Conservation (phyloP, 2,329 filamentous ascomycete genomes). For the Ophiocordyceps robertsii region DNA sequence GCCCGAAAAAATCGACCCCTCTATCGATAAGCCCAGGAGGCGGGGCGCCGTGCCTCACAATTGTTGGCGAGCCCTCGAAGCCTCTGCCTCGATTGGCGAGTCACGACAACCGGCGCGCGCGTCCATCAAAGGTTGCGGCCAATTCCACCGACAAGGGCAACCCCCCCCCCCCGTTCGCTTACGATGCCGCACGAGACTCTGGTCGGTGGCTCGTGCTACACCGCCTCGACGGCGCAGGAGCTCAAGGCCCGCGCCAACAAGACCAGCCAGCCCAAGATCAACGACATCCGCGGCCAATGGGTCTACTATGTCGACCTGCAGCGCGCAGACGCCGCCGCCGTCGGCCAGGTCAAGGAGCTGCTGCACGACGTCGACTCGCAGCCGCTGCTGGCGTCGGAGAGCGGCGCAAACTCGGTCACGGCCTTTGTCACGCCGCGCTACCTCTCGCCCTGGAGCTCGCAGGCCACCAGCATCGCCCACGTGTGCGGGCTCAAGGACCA, state of each 20-base stretch:
- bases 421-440: conserved; percentile 71
- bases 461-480: conserved; percentile 85
- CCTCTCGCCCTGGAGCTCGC: conserved; percentile 95
- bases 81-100: no score
- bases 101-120: no score
- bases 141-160: neutral
- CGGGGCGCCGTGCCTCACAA: no score
- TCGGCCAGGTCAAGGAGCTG: conserved; percentile 33
- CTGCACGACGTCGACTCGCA: conserved; percentile 25
- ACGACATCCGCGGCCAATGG: conserved; percentile 38
- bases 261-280: conserved; percentile 27
- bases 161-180: neutral
- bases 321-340: conserved; percentile 25
- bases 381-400: conserved; percentile 12
- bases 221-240: conserved; percentile 27
- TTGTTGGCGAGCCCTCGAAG: no score
- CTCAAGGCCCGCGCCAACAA: conserved; percentile 31
- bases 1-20: no score
- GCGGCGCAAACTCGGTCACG: conserved; percentile 34
- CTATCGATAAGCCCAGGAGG: no score
- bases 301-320: conserved; percentile 55
- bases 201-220: conserved; percentile 35
- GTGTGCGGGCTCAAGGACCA: conserved; percentile 69
- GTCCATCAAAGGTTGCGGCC: neutral
- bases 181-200: conserved; percentile 22